A percentile compares a stretch with the other conserved stretches of the same genome.
Evolutionary conservation across 2,329 filamentous ascomycete species (phyloP).

Genomic region (Eutypella sp.): DNA sequence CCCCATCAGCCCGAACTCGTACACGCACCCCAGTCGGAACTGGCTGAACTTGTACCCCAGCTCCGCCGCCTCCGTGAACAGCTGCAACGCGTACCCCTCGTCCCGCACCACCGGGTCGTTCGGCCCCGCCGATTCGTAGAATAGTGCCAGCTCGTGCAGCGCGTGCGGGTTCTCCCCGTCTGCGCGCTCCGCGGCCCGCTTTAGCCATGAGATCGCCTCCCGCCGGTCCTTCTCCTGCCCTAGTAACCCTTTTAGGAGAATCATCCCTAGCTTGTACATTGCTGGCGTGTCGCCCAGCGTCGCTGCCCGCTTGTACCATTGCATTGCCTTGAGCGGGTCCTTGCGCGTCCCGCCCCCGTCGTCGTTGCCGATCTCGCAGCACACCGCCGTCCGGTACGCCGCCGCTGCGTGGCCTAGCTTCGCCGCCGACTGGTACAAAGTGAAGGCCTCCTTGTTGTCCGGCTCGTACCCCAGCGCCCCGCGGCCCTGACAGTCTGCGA

Average conservation of each 20-base stretch:
- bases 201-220: conserved; percentile 88
- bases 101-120: conserved; percentile 76
- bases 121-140: conserved; percentile 58
- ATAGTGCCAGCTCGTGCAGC: conserved; percentile 75
- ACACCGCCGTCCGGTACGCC: conserved; percentile 92
- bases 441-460: conserved; percentile 90
- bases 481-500: conserved; percentile 84
- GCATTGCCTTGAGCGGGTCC: conserved; percentile 89
- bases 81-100: conserved; percentile 70
- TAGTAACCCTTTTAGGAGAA: conserved; percentile 87
- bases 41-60: conserved; percentile 95
- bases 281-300: conserved; percentile 85
- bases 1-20: conserved; percentile 82
- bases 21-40: conserved; percentile 80
- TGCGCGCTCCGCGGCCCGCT: conserved; percentile 83
- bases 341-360: conserved; percentile 89
- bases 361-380: conserved; percentile 92
- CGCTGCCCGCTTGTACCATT: conserved; percentile 96
- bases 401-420: conserved; percentile 82
- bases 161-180: conserved; percentile 91
- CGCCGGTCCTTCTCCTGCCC: conserved; percentile 77
- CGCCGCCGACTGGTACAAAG: conserved; percentile 86
- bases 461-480: conserved; percentile 72
- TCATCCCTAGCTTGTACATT: conserved; percentile 99
- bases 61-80: conserved; percentile 82